Conservation (phyloP, 805 yeast genomes). For the Candida schatavii region DNA sequence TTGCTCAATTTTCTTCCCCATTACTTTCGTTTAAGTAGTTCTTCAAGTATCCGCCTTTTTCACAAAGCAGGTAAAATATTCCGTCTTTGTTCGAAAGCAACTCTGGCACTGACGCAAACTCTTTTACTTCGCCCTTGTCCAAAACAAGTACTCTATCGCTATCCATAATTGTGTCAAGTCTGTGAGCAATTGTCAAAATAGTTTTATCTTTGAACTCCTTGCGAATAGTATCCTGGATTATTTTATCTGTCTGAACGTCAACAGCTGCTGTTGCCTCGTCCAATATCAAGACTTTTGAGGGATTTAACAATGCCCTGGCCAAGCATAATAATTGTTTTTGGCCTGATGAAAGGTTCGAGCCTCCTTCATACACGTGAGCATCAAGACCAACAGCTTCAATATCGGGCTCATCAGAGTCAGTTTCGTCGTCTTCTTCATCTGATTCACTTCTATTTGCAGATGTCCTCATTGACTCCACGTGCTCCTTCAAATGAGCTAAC, state of each 20-base stretch:
- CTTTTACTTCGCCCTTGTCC: slow-evolving; percentile 21
- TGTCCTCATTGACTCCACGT: slow-evolving; percentile 21
- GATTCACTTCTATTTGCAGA: slow-evolving; percentile 6
- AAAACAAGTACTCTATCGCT: slow-evolving; percentile 24
- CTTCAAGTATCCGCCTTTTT: slow-evolving; percentile 32
- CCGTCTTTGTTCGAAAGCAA: slow-evolving; percentile 25
- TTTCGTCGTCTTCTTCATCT: slow-evolving; percentile 7
- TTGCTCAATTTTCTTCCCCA: background rate
- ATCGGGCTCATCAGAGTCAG: slow-evolving; percentile 12
- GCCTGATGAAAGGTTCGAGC: slow-evolving; percentile 24
- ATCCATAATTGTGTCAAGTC: slow-evolving; percentile 27
- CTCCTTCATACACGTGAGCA: slow-evolving; percentile 20
- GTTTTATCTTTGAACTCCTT: slow-evolving; percentile 23
- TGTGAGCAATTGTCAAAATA: slow-evolving; percentile 26
- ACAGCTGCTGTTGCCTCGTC: slow-evolving; percentile 30
- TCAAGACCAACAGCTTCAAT: slow-evolving; percentile 1
- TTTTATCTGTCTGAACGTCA: slow-evolving; percentile 26
- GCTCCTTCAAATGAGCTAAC: slow-evolving; percentile 25
- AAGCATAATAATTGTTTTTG: slow-evolving; percentile 23
- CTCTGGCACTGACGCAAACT: slow-evolving; percentile 30
- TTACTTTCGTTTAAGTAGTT: background rate
- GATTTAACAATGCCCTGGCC: slow-evolving; percentile 21
- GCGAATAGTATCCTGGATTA: slow-evolving; percentile 25
- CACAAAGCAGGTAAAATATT: slow-evolving; percentile 35
- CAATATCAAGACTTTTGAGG: slow-evolving; percentile 16